These are phyloP conservation scores for Fusarium sp. DNA, from an alignment of 2,329 filamentous ascomycete genomes.

Conservation along the genomic window DNA sequence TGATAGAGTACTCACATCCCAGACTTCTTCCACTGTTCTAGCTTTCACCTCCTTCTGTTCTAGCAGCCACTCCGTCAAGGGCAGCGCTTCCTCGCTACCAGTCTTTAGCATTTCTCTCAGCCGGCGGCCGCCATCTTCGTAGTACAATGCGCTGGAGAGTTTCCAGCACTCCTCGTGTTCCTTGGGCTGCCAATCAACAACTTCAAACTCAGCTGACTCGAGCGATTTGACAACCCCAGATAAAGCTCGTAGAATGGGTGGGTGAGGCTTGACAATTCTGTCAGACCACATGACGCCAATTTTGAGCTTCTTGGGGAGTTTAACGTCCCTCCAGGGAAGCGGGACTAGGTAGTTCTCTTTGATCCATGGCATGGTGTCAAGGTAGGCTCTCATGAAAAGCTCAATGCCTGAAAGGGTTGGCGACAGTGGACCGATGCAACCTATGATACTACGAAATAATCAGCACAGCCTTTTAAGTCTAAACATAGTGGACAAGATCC, in stretches of 20 bases:
- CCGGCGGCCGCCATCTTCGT: no score
- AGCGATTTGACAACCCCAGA: neutral
- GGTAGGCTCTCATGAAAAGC: neutral
- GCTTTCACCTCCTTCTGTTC: no score
- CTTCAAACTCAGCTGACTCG: neutral
- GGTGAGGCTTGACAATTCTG: neutral
- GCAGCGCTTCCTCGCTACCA: no score
- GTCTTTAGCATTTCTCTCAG: no score
- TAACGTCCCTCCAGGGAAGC: neutral
- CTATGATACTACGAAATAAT: no score
- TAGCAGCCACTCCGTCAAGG: no score
- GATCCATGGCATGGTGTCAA: neutral
- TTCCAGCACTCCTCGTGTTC: neutral
- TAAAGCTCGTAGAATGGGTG: neutral
- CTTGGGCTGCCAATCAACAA: neutral
- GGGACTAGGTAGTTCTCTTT: neutral
- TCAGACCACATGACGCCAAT: neutral
- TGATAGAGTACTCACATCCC: neutral
- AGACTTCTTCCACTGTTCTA: neutral
- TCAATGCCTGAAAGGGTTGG: neutral
- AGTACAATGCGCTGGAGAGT: neutral
- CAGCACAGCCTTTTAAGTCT: no score
- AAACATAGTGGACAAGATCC: no score
- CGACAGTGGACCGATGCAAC: neutral
- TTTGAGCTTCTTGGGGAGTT: neutral